Evolutionary conservation across 1,139 yeast genomes (phyloP).

Genomic region (Zygosaccharomyces sapae): DNA sequence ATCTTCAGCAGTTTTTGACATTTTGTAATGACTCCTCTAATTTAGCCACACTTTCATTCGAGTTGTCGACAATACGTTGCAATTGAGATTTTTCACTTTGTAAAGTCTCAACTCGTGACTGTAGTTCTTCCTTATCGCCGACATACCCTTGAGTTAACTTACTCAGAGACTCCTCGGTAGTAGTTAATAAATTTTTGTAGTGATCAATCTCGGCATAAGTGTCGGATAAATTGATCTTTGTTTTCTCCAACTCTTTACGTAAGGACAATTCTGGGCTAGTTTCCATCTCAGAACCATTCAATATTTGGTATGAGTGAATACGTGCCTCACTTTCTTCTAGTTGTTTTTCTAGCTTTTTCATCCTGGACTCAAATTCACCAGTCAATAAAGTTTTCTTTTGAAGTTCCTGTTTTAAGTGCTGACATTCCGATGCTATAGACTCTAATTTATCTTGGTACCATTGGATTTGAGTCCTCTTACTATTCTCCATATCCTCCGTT

Average conservation of each 20-base stretch:
- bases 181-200: constrained; percentile 46
- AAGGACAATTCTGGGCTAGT: constrained; percentile 31
- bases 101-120: constrained; percentile 35
- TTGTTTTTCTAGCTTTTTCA: constrained; percentile 38
- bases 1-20: constrained; percentile 20
- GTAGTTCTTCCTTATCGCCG: constrained; percentile 39
- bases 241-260: constrained; percentile 41
- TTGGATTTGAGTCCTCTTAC: constrained; percentile 54
- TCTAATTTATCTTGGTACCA: constrained; percentile 69
- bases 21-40: constrained; percentile 33
- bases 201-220: constrained; percentile 48
- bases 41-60: constrained; percentile 38
- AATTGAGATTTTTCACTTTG: constrained; percentile 39
- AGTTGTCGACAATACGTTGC: constrained; percentile 36
- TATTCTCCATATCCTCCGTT: constrained; percentile 37
- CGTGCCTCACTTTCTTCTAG: constrained; percentile 40
- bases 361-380: constrained; percentile 31
- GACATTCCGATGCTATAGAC: constrained; percentile 47
- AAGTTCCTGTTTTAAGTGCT: constrained; percentile 42
- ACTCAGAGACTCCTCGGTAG: constrained; percentile 48
- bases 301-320: constrained; percentile 33
- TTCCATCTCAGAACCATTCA: constrained; percentile 22
- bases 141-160: constrained; percentile 44
- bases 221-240: constrained; percentile 46
- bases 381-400: constrained; percentile 37